Evolutionary conservation across 1,139 yeast genomes (phyloP), one percentile per base, ranked within the genome.

Genomic region (Yamadazyma epiphylla): DNA sequence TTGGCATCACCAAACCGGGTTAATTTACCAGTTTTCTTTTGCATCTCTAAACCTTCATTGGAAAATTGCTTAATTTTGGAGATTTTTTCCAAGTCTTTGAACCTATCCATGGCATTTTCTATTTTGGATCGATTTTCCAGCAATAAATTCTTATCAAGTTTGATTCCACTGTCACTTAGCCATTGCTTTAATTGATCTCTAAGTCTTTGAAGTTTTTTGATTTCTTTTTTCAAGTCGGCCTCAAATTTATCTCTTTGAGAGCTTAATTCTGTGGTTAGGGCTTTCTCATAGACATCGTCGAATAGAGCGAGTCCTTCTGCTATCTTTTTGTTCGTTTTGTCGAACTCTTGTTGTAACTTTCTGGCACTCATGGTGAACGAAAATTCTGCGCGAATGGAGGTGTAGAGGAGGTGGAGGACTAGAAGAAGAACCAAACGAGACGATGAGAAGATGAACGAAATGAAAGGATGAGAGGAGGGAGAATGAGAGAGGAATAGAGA

Each of bases 131-230:
- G 71, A 48, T 88, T 85, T 39, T 89, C 97, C 41, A 77, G 72
- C 38, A 94, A 61, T 31, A 70, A 59, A 27, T 60, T 68, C 53
- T 86, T 83, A 61, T 88, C 94, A 51, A 91, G 94, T 58, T 94
- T 89, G 32, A 89, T 89, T 41, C 94, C 95, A 48, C 82, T 83
- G 46, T 94, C 94, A 27, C 94, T 78, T 52, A 89, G 66, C 98
- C 98, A 94, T 35, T 86, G 83, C 59, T 94, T 94, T 45, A 94
- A 85, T 60, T 89, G 97, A 58, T 94, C 98, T 55, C 98, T 76
- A 51, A 84, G 80, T 51, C 96, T 77, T 57, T 94, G 99, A 32
- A 94, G 70, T 59, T 88, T 89, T 60, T 94, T 94, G 58, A 94
- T 91, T 57, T 94, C 98, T 49, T 94, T 84, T 67, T 94, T 94